Percentiles rank a stretch among this genome's conserved stretches.
phyloP scores from a whole-genome alignment of 345 rosid species.

The Eucalyptus rudis region DNA sequence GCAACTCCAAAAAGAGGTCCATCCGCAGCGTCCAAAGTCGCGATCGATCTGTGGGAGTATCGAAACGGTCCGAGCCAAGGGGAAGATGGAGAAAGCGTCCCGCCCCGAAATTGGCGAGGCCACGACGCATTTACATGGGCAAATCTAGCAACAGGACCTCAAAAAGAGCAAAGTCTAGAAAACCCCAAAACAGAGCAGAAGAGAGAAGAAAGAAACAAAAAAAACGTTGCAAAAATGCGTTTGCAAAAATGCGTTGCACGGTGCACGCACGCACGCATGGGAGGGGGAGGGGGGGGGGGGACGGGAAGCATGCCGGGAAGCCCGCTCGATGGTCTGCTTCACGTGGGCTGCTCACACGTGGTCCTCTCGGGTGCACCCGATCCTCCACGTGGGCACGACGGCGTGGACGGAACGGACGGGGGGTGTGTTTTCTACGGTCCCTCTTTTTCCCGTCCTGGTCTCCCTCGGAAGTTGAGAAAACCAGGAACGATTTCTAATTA shows the following conservation, averaged over 20 bases:
- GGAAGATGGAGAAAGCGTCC: background rate
- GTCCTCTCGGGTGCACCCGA: background rate
- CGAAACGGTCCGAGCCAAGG: background rate
- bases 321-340: background rate
- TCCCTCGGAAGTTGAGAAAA: background rate
- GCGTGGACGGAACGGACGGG: background rate
- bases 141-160: background rate
- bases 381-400: background rate
- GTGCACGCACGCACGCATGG: background rate
- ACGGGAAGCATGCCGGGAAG: slow-evolving; percentile 18
- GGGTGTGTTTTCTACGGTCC: background rate
- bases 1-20: background rate
- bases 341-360: slow-evolving; percentile 17
- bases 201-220: background rate
- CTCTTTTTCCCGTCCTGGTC: background rate
- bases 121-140: background rate
- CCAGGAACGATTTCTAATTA: background rate
- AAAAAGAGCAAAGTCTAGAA: background rate
- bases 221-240: background rate
- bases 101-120: background rate
- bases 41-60: background rate
- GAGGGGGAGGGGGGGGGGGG: background rate
- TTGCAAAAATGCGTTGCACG: background rate
- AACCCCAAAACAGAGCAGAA: background rate
- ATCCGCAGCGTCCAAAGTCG: background rate